A percentile compares a stretch with the other conserved stretches of the same genome.
phyloP scores from a whole-genome alignment of 1,284 basidiomycete genomes.

The Tranzscheliella williamsii region DNA sequence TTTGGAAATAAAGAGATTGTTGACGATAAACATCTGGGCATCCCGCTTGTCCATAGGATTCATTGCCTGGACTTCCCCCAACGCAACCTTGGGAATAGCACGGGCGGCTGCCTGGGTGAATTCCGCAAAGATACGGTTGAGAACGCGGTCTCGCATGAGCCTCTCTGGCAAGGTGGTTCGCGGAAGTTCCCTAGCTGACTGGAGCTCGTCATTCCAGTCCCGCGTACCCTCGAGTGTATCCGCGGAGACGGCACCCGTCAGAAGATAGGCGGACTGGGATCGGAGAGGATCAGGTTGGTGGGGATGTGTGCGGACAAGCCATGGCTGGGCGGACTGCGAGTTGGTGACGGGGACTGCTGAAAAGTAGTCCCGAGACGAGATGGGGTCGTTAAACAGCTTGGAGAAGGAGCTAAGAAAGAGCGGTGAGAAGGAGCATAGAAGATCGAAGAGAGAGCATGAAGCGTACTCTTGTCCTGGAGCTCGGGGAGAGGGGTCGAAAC shows the following conservation, averaged over 20 bases:
- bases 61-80: slow-evolving; percentile 65
- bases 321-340: slow-evolving; percentile 65
- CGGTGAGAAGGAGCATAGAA: slow-evolving; percentile 64
- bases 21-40: slow-evolving; percentile 67
- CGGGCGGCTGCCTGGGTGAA: slow-evolving; percentile 66
- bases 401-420: slow-evolving; percentile 58
- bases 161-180: slow-evolving; percentile 64
- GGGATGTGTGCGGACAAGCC: slow-evolving; percentile 62
- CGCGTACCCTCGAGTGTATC: slow-evolving; percentile 66
- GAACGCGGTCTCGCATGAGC: slow-evolving; percentile 66
- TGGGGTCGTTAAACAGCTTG: slow-evolving; percentile 58
- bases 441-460: slow-evolving; percentile 65
- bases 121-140: slow-evolving; percentile 66
- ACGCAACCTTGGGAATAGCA: slow-evolving; percentile 65
- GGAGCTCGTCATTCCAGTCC: slow-evolving; percentile 70
- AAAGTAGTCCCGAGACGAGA: slow-evolving; percentile 59
- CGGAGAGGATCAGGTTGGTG: slow-evolving; percentile 65
- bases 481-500: slow-evolving; percentile 54
- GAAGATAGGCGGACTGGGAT: slow-evolving; percentile 67
- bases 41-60: slow-evolving; percentile 67
- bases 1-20: slow-evolving; percentile 68
- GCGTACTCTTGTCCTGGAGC: slow-evolving; percentile 44
- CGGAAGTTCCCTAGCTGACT: slow-evolving; percentile 66
- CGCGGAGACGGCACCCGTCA: slow-evolving; percentile 65
- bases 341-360: slow-evolving; percentile 65